These are phyloP conservation scores for Russula dissimulans DNA, from an alignment of 768 basidiomycete species.

Conservation along the genomic window DNA sequence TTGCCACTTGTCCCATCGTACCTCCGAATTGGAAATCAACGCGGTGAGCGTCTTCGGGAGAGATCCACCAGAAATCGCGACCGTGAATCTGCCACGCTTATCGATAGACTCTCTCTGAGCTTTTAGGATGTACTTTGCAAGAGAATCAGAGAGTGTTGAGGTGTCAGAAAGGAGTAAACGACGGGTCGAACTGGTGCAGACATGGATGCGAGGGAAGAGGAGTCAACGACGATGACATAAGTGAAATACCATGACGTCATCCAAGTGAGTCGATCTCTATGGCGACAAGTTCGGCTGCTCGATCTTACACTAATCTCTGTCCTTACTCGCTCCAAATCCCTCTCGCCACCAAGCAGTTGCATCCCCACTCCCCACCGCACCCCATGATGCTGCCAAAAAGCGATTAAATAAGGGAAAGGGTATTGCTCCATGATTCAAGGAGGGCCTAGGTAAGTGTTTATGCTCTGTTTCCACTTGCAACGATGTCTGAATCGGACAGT, in stretches of 20 bases:
- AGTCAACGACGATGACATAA: neutral
- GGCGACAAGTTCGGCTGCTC: no score
- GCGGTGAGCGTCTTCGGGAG: conserved; percentile 74
- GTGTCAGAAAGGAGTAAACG: conserved; percentile 53
- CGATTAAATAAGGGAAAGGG: no score
- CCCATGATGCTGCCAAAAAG: no score
- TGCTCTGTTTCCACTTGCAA: no score
- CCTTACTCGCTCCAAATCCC: no score
- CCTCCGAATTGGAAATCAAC: conserved; percentile 50
- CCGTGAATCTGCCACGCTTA: conserved; percentile 82
- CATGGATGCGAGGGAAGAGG: neutral
- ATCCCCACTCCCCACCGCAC: no score
- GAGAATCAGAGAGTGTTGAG: conserved; percentile 47
- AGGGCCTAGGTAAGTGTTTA: no score
- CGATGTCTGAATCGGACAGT: no score
- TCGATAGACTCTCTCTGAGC: conserved; percentile 85
- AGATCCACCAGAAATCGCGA: conserved; percentile 92
- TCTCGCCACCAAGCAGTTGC: no score
- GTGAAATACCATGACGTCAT: conserved; percentile 4
- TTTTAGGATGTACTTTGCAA: conserved; percentile 76
- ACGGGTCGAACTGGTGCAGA: conserved; percentile 30
- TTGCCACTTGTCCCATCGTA: conserved; percentile 94
- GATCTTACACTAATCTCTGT: no score
- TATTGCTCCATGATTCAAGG: no score
- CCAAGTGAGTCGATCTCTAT: no score